These are phyloP conservation scores for Umbelopsis isabellina DNA, from an alignment of 192 early-diverging fungal species.

Conservation along the genomic window DNA sequence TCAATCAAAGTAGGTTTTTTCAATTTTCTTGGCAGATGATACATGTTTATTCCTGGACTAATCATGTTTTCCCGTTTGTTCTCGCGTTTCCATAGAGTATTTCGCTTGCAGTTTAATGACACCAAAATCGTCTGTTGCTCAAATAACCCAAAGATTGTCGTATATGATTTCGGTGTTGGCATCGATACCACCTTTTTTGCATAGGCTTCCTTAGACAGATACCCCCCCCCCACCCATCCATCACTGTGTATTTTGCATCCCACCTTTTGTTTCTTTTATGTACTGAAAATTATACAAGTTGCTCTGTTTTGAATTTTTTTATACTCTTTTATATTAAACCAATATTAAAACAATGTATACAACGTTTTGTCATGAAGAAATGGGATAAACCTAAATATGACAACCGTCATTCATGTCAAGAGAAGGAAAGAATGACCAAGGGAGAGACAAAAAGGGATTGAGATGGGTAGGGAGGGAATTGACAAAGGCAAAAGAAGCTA, in stretches of 20 bases:
- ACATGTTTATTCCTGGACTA: background rate
- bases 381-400: background rate
- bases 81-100: conserved; percentile 52
- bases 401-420: no score
- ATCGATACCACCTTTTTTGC: conserved; percentile 50
- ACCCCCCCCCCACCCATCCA: background rate
- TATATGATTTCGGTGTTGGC: conserved; percentile 73
- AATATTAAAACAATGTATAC: conserved; percentile 16
- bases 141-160: conserved; percentile 71
- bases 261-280: background rate
- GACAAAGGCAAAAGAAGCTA: background rate
- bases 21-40: background rate
- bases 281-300: background rate
- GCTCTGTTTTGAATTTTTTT: background rate
- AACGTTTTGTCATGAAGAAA: conserved; percentile 4
- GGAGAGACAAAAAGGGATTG: background rate
- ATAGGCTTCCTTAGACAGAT: background rate
- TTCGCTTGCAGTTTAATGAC: conserved; percentile 82
- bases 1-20: conserved; percentile 51
- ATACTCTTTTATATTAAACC: background rate
- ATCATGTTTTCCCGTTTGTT: background rate
- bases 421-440: background rate
- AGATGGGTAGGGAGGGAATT: background rate
- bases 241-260: conserved; percentile 6
- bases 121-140: conserved; percentile 84